These are phyloP conservation scores for Cyclotella distinguenda DNA, from an alignment of 108 stramenopile species.

Conservation along the genomic window DNA sequence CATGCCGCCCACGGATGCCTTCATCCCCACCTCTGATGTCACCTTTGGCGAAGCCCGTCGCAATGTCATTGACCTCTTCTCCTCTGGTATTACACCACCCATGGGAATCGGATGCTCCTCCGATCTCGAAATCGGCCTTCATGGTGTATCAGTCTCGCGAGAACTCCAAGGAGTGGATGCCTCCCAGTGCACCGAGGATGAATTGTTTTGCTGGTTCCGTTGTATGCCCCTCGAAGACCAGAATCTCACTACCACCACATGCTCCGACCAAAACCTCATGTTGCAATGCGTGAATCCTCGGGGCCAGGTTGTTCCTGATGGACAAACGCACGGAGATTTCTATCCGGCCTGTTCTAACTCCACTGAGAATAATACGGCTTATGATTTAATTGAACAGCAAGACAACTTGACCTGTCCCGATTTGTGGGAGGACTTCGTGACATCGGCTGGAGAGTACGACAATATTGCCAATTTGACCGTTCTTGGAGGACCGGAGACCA, in stretches of 20 bases:
- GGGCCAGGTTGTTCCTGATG: constrained; percentile 44
- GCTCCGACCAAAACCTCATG: constrained; percentile 48
- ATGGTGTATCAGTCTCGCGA: constrained; percentile 48
- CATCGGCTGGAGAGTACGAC: constrained; percentile 11
- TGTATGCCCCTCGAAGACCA: constrained; percentile 62
- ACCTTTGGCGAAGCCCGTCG: constrained; percentile 65
- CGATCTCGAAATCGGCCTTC: constrained; percentile 17
- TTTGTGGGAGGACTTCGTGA: constrained; percentile 31
- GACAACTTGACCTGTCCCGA: constrained; percentile 29
- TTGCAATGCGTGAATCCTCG: constrained; percentile 66
- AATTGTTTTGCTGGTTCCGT: constrained; percentile 79
- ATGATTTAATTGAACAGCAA: constrained; percentile 30
- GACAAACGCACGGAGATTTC: constrained; percentile 39
- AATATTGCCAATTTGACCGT: constrained; percentile 19
- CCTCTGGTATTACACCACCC: not conserved
- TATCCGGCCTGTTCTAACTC: constrained; percentile 40
- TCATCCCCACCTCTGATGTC: constrained; percentile 19
- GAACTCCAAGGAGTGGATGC: constrained; percentile 26
- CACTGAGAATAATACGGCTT: constrained; percentile 24
- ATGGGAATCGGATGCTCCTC: constrained; percentile 41
- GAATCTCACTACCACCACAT: constrained; percentile 39
- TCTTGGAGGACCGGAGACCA: constrained; percentile 26
- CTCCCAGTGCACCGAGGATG: constrained; percentile 51
- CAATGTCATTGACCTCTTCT: constrained; percentile 36
- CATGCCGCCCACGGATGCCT: constrained; percentile 69